Evolutionary conservation across 140 eudicot genomes (phyloP).

Genomic region (Ambrosia hybrid): DNA sequence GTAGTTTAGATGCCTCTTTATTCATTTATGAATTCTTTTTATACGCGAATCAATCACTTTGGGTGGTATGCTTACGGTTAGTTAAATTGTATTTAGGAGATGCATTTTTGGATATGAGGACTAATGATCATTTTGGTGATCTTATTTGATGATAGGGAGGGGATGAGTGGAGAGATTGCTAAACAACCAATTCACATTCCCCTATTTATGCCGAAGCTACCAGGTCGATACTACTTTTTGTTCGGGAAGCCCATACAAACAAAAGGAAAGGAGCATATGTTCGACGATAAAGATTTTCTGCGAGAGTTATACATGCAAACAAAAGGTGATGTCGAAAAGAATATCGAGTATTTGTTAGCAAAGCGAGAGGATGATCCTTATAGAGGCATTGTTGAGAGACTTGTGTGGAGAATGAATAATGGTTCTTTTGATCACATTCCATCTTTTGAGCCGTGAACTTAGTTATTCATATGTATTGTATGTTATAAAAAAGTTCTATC

Average conservation of each 20-base stretch:
- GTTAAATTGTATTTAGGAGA: background rate
- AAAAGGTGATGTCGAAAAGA: conserved; percentile 61
- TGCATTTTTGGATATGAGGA: background rate
- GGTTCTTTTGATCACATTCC: no score
- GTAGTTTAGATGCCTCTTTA: no score
- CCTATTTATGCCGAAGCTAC: conserved; percentile 65
- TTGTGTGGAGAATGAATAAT: no score
- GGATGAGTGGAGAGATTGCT: conserved; percentile 44
- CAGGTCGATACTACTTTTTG: conserved; percentile 73
- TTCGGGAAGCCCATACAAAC: conserved; percentile 83
- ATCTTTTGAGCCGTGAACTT: no score
- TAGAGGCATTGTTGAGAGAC: conserved; percentile 49
- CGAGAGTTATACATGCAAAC: conserved; percentile 57
- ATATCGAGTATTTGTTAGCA: conserved; percentile 55
- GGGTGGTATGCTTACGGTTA: background rate
- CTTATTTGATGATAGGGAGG: conserved; percentile 8
- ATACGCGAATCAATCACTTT: background rate
- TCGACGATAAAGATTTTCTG: conserved; percentile 51
- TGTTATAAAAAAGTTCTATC: no score
- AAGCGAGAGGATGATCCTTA: conserved; percentile 86
- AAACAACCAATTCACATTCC: conserved; percentile 58
- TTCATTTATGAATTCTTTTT: no score
- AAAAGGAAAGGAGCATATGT: conserved; percentile 50
- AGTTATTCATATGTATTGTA: no score
- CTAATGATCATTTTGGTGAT: background rate